Conservation (phyloP, 768 basidiomycete species). For the Hysterangium stoloniferum region DNA sequence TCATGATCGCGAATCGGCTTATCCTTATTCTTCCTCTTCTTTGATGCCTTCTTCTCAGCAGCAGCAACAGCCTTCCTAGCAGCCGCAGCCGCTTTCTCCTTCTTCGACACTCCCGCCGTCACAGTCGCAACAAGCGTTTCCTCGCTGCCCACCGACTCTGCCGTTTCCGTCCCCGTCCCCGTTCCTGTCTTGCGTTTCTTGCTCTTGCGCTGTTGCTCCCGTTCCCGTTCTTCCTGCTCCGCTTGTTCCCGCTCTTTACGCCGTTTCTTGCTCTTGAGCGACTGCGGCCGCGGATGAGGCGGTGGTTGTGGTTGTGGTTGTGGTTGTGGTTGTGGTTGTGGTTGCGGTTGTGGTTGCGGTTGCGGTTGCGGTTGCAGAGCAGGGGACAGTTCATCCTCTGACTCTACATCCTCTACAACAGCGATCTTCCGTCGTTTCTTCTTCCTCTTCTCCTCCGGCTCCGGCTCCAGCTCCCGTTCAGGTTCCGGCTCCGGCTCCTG, state of each 20-base stretch:
- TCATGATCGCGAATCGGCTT: constrained; percentile 25
- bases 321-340: too few relatives aligned
- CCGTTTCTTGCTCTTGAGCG: not conserved
- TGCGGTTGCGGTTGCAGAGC: constrained; percentile 17
- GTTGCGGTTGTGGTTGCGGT: too few relatives aligned
- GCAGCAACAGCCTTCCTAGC: constrained; percentile 29
- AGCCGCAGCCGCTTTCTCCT: not conserved
- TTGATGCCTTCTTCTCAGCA: constrained; percentile 28
- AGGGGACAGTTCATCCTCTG: constrained; percentile 46
- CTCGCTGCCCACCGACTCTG: constrained; percentile 20
- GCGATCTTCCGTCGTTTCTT: constrained; percentile 4
- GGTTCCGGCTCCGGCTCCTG: constrained; percentile 6
- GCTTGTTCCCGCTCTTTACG: not conserved
- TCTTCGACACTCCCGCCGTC: not conserved
- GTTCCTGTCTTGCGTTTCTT: constrained; percentile 12
- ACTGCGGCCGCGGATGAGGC: not conserved
- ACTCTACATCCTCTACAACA: constrained; percentile 42
- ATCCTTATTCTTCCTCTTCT: constrained; percentile 21
- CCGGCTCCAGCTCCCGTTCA: constrained; percentile 26
- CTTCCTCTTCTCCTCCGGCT: constrained; percentile 24
- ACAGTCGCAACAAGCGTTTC: not conserved
- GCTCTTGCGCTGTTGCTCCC: too few relatives aligned
- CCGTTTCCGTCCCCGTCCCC: constrained; percentile 14
- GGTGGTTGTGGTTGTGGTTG: too few relatives aligned
- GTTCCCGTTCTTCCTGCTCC: not conserved